phyloP scores from a whole-genome alignment of 345 rosid genomes.

The Camelina sativa region DNA sequence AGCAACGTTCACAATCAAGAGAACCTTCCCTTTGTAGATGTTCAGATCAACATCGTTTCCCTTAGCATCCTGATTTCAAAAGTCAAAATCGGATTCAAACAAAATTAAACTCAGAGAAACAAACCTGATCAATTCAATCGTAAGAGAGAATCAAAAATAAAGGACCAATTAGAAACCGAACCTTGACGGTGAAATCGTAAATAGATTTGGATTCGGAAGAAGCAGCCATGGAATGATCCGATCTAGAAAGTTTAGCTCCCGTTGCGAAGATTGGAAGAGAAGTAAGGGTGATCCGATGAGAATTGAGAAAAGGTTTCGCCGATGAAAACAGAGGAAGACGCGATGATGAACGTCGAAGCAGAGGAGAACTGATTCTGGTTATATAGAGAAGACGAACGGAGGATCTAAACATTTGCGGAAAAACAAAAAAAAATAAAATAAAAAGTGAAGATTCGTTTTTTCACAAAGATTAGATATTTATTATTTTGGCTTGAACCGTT shows the following conservation, averaged over 20 bases:
- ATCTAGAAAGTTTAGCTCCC: slow-evolving; percentile 41
- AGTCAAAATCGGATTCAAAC: not conserved
- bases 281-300: slow-evolving; percentile 30
- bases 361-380: slow-evolving; percentile 28
- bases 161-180: slow-evolving; percentile 17
- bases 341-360: slow-evolving; percentile 36
- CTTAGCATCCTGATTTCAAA: slow-evolving; percentile 68
- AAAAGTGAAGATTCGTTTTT: slow-evolving; percentile 10
- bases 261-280: slow-evolving; percentile 28
- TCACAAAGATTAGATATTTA: slow-evolving; percentile 6
- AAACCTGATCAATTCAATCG: too few relatives aligned
- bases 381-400: slow-evolving; percentile 38
- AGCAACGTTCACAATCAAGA: slow-evolving; percentile 92
- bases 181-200: slow-evolving; percentile 90
- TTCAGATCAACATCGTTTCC: slow-evolving; percentile 76
- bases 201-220: slow-evolving; percentile 58
- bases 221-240: slow-evolving; percentile 66
- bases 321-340: slow-evolving; percentile 21
- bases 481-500: not conserved
- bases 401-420: slow-evolving; percentile 44
- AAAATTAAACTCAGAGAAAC: not conserved
- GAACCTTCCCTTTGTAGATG: slow-evolving; percentile 77
- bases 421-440: too few relatives aligned
- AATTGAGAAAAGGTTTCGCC: slow-evolving; percentile 34
- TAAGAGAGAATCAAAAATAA: too few relatives aligned